phyloP scores from a whole-genome alignment of 2,329 filamentous ascomycete species.

The Corniculantispora saksenae region DNA sequence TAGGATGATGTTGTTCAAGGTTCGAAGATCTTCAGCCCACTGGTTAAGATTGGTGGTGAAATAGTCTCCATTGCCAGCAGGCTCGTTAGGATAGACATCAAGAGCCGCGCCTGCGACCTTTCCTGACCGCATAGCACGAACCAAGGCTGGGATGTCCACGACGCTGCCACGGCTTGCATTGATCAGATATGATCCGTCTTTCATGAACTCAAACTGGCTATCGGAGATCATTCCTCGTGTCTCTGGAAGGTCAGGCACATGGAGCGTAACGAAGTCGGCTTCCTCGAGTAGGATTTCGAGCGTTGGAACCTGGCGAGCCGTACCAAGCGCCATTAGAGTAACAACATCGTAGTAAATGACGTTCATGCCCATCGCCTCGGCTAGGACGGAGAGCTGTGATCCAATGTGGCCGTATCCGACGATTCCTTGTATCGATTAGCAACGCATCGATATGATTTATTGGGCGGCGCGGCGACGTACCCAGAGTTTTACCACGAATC shows the following conservation, averaged over 20 bases:
- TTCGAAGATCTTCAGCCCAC: constrained; percentile 83
- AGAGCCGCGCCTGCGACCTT: constrained; percentile 93
- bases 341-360: constrained; percentile 97
- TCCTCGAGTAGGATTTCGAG: constrained; percentile 74
- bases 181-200: constrained; percentile 88
- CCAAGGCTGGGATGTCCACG: constrained; percentile 88
- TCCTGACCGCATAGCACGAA: constrained; percentile 81
- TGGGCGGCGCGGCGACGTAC: constrained; percentile 42
- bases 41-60: constrained; percentile 81
- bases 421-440: constrained; percentile 59
- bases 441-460: background rate
- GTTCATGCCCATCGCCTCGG: constrained; percentile 96
- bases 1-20: constrained; percentile 87
- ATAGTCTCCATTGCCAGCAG: constrained; percentile 90
- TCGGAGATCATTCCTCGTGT: constrained; percentile 90
- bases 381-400: constrained; percentile 90
- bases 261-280: constrained; percentile 90
- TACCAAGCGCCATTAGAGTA: constrained; percentile 92
- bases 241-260: constrained; percentile 91
- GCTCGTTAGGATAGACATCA: constrained; percentile 94
- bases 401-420: constrained; percentile 98
- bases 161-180: constrained; percentile 94
- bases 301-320: constrained; percentile 77
- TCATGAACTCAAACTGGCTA: constrained; percentile 82
- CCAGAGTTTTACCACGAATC: constrained; percentile 94